phyloP scores from a whole-genome alignment of 371 early-diverging fungal species.

The Mucor sp. region DNA sequence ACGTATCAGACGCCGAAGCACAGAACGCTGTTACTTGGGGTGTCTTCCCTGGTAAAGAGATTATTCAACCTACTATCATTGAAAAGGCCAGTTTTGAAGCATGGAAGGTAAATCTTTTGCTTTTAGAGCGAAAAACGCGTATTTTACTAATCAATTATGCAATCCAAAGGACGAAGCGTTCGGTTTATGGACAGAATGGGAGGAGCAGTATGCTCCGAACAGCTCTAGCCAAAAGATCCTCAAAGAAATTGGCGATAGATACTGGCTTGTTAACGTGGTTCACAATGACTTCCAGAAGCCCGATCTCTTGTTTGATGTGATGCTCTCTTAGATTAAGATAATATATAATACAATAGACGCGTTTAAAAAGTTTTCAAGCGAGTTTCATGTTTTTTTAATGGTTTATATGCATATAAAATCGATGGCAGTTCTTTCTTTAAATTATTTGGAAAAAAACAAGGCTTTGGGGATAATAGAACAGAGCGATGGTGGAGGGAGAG shows the following conservation, averaged over 20 bases:
- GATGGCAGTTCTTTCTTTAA: neutral
- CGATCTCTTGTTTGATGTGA: constrained; percentile 55
- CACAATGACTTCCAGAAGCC: constrained; percentile 83
- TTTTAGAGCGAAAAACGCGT: neutral
- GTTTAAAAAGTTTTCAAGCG: neutral
- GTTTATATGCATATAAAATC: neutral
- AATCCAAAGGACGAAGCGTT: constrained; percentile 77
- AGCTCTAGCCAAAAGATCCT: constrained; percentile 63
- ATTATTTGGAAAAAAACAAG: neutral
- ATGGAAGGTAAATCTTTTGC: constrained; percentile 70
- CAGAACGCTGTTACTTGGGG: constrained; percentile 96
- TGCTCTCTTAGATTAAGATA: constrained; percentile 25
- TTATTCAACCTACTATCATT: constrained; percentile 93
- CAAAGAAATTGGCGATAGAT: constrained; percentile 62
- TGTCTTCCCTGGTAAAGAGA: constrained; percentile 94
- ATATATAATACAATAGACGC: neutral
- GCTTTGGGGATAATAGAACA: constrained; percentile 1
- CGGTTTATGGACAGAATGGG: constrained; percentile 92
- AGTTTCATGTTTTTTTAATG: neutral
- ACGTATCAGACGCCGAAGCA: constrained; percentile 49
- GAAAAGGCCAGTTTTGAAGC: constrained; percentile 87
- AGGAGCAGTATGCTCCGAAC: constrained; percentile 65
- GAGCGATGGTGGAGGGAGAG: neutral
- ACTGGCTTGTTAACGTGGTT: constrained; percentile 91
- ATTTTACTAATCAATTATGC: neutral